Conservation (phyloP, 805 yeast genomes). For the Ogataea parapolymorpha region DNA sequence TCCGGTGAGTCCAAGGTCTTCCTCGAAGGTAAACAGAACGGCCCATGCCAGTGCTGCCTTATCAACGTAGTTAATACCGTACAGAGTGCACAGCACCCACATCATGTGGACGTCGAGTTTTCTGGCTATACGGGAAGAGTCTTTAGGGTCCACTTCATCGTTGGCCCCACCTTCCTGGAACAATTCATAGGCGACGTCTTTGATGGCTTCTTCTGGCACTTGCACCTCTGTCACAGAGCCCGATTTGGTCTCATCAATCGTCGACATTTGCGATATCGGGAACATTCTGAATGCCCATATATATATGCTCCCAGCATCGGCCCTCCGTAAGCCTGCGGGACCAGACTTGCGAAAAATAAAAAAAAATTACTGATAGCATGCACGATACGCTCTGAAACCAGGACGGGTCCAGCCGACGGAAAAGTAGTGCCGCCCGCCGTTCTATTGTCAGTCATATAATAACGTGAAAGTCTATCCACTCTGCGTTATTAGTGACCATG, state of each 20-base stretch:
- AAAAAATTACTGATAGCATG: neutral
- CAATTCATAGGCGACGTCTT: constrained; percentile 11
- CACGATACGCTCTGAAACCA: neutral
- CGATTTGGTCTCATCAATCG: neutral
- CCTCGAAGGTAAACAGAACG: constrained; percentile 26
- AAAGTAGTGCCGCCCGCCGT: neutral
- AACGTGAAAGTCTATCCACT: neutral
- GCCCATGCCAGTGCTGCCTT: constrained; percentile 32
- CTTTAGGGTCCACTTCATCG: constrained; percentile 31
- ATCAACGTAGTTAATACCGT: constrained; percentile 32
- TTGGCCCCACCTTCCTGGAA: constrained; percentile 24
- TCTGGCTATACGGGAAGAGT: constrained; percentile 29
- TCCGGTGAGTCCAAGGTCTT: constrained; percentile 33
- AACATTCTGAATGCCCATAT: neutral
- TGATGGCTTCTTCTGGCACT: constrained; percentile 1
- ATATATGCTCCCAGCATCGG: neutral
- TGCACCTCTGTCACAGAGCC: neutral
- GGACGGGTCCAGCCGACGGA: constrained; percentile 1
- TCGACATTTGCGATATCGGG: neutral
- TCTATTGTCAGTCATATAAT: too few species aligned
- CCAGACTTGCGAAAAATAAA: neutral
- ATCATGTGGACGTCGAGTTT: constrained; percentile 36
- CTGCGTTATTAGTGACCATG: neutral
- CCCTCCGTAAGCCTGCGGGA: neutral
- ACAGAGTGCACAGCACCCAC: constrained; percentile 30